Base-by-base conservation (phyloP, 495 filamentous ascomycete species). In the Tuber melanosporum region DNA sequence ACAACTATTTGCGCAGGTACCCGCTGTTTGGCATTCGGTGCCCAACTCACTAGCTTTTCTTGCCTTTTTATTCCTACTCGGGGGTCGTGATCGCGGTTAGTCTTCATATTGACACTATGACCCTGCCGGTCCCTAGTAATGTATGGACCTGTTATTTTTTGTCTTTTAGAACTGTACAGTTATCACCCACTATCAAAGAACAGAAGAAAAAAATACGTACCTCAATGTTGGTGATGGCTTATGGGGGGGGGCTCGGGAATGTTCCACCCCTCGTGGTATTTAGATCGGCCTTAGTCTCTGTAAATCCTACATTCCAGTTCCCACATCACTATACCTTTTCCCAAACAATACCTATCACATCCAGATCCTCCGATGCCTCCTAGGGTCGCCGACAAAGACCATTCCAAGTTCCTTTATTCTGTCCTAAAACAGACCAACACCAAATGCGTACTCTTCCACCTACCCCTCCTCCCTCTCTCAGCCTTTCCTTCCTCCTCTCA, bases 371-470 rank as follows among this genome's bases (percentile, higher is more conserved):
- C 72, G 36, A 74, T 74, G 72, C 41, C 72, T 7, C 0, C 72
- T n/a, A 44, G 39, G 26, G 20, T 9, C 22, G 22, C 41, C 45
- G 72, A 45, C 45, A 49, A 32, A 32, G 72, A 52, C 36, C 39
- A 45, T 39, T 45, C 45, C 26, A 44, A 52, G 42, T 74, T 74
- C 72, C 72, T 74, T 36, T 74, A n/a, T 8, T 49, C 45, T 41
- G 39, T 74, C 43, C 72, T 74, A 45, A 49, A n/a, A 52, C 72
- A 49, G 41, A 39, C 8, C 22, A 52, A 74, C 20, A 74, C 72
- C n/a, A 74, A 45, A 45, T 39, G 52, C 36, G 72, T 74, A 32
- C 45, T 22, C 45, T 32, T 6, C 26, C 41, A 72, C 15, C 44
- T 19, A 41, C n/a, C 72, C 19, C 22, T 45, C 52, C 26, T 19